Conservation (phyloP, 345 rosid species). For the Clarkia xantiana region DNA sequence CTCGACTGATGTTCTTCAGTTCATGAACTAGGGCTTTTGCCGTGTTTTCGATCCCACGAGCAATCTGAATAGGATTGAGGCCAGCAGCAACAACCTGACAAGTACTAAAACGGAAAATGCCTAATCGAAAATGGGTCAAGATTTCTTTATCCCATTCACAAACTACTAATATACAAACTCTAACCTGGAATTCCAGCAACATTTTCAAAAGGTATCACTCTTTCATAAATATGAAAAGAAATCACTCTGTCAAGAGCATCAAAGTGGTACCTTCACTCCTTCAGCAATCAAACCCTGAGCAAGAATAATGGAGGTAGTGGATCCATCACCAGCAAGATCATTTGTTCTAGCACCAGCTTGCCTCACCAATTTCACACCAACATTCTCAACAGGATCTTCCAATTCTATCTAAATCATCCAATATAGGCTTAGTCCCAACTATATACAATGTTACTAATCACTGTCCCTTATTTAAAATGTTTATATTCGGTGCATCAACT, state of each 20-base stretch:
- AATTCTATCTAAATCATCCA: slow-evolving; percentile 48
- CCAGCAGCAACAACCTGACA: slow-evolving; percentile 77
- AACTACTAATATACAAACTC: too few species aligned
- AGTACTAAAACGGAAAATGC: slow-evolving; percentile 5
- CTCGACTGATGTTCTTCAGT: slow-evolving; percentile 78
- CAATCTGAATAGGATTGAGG: slow-evolving; percentile 63
- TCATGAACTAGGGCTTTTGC: slow-evolving; percentile 65
- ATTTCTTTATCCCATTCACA: too few species aligned
- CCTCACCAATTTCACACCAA: slow-evolving; percentile 92
- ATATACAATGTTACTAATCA: too few species aligned
- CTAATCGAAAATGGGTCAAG: too few species aligned
- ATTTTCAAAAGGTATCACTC: too few species aligned
- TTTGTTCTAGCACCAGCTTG: slow-evolving; percentile 96
- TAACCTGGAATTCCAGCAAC: too few species aligned
- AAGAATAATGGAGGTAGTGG: slow-evolving; percentile 79
- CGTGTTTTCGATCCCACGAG: slow-evolving; percentile 76
- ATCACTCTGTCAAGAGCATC: background rate
- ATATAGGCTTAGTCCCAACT: too few species aligned
- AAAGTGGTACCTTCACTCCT: slow-evolving; percentile 53
- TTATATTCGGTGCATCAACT: too few species aligned
- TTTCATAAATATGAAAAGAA: too few species aligned
- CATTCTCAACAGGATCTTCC: slow-evolving; percentile 86
- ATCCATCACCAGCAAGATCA: slow-evolving; percentile 93
- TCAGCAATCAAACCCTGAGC: slow-evolving; percentile 82
- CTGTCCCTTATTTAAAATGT: too few species aligned